phyloP scores from a whole-genome alignment of 2,329 filamentous ascomycete species.

The Triangularia verruculosa region DNA sequence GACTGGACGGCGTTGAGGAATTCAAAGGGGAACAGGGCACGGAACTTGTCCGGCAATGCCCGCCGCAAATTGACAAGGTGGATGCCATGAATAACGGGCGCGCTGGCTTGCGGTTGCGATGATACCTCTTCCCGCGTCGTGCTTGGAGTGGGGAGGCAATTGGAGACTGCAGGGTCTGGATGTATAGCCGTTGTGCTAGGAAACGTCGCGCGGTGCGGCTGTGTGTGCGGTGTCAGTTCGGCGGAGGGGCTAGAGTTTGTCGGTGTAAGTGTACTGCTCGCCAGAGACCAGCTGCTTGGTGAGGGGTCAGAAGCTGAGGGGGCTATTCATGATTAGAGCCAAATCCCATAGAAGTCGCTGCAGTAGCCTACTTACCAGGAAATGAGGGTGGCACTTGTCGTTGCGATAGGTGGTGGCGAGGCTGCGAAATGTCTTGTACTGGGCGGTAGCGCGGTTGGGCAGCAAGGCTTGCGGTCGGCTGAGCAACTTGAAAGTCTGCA shows the following conservation, averaged over 20 bases:
- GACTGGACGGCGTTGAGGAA: conserved; percentile 83
- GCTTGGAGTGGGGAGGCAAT: background rate
- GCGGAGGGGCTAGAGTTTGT: background rate
- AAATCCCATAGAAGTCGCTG: background rate
- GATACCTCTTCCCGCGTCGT: background rate
- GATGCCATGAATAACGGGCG: conserved; percentile 39
- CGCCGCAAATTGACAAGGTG: conserved; percentile 42
- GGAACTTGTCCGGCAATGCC: conserved; percentile 66
- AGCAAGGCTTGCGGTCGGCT: background rate
- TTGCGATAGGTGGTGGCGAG: background rate
- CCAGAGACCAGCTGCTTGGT: background rate
- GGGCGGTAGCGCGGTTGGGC: background rate
- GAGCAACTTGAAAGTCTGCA: background rate
- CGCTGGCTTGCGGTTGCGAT: background rate
- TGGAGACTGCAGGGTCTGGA: background rate
- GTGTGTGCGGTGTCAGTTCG: background rate
- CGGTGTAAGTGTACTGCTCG: background rate
- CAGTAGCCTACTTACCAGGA: background rate
- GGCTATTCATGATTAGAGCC: background rate
- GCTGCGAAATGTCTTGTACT: background rate
- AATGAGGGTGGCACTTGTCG: background rate
- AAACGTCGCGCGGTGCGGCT: background rate
- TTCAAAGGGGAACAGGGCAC: conserved; percentile 67
- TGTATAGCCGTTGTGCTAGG: background rate
- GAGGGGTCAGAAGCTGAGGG: background rate